Evolutionary conservation across 2,329 filamentous ascomycete species (phyloP).

Genomic region (Arachnomyces sp.): DNA sequence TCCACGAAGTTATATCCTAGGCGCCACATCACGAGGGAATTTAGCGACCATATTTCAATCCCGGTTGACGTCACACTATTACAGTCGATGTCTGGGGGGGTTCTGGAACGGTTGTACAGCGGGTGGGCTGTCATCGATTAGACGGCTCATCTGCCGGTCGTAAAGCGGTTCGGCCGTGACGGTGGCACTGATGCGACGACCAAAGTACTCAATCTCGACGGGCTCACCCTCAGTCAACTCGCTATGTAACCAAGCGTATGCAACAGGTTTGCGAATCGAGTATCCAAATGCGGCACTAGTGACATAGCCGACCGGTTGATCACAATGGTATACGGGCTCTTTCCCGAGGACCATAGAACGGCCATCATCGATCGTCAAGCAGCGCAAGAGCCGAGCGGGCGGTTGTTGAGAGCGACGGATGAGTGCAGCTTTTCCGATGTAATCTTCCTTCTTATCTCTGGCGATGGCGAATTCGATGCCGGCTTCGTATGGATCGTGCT

Average conservation of each 20-base stretch:
- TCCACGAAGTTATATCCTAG: too few species aligned
- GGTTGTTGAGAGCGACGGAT: constrained; percentile 32
- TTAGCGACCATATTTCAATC: too few species aligned
- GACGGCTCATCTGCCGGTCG: constrained; percentile 33
- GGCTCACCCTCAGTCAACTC: constrained; percentile 38
- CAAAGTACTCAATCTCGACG: constrained; percentile 57
- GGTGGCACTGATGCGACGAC: constrained; percentile 45
- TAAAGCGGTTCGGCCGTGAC: constrained; percentile 45
- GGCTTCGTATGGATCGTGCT: constrained; percentile 54
- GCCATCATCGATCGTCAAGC: constrained; percentile 49
- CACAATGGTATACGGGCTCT: constrained; percentile 49
- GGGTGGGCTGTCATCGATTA: constrained; percentile 19
- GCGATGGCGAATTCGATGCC: constrained; percentile 45
- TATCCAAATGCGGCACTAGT: constrained; percentile 55
- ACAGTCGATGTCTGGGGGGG: too few species aligned
- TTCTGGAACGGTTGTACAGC: constrained; percentile 4
- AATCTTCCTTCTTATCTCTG: constrained; percentile 27
- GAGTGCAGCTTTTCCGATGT: constrained; percentile 46
- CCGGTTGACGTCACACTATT: too few species aligned
- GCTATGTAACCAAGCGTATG: constrained; percentile 50
- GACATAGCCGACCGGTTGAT: constrained; percentile 47
- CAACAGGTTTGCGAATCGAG: constrained; percentile 50
- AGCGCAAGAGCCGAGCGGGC: constrained; percentile 30
- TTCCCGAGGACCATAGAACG: constrained; percentile 52
- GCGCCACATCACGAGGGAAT: too few species aligned